phyloP scores from a whole-genome alignment of 106 monocot species.

The Dendrobium officinale region DNA sequence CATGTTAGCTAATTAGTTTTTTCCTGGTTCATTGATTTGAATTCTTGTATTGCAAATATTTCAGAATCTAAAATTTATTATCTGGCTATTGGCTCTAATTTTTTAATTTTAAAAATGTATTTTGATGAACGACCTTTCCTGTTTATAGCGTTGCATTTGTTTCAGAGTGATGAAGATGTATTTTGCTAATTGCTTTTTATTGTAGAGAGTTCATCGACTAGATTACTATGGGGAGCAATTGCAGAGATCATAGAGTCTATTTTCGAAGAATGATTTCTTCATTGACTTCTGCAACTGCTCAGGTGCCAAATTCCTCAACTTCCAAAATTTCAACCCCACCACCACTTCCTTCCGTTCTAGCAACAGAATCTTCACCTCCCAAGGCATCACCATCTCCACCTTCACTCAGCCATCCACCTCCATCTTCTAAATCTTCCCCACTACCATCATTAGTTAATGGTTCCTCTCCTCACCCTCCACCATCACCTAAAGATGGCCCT shows the following conservation, averaged over 20 bases:
- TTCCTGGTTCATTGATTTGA: no score
- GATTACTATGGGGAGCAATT: background rate
- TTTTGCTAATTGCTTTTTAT: background rate
- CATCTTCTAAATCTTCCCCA: conserved; percentile 8
- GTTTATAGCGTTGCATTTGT: background rate
- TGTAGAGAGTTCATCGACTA: background rate
- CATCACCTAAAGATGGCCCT: conserved; percentile 9
- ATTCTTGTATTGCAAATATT: no score
- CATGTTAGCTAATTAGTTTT: background rate
- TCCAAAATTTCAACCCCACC: conserved; percentile 5
- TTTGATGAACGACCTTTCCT: no score
- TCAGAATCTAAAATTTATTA: no score
- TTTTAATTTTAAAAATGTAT: no score
- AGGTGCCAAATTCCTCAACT: background rate
- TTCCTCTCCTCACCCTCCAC: background rate
- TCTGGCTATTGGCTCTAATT: no score
- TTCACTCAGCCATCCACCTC: background rate
- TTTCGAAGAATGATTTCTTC: conserved; percentile 11
- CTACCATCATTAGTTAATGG: background rate
- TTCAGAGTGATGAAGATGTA: background rate
- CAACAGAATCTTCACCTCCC: background rate
- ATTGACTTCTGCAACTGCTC: conserved; percentile 2
- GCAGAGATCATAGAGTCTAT: conserved; percentile 11
- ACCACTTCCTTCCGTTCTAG: background rate
- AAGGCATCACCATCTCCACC: background rate